These are phyloP conservation scores for Xylariaceae sp. DNA, from an alignment of 2,329 filamentous ascomycete species.

Conservation along the genomic window DNA sequence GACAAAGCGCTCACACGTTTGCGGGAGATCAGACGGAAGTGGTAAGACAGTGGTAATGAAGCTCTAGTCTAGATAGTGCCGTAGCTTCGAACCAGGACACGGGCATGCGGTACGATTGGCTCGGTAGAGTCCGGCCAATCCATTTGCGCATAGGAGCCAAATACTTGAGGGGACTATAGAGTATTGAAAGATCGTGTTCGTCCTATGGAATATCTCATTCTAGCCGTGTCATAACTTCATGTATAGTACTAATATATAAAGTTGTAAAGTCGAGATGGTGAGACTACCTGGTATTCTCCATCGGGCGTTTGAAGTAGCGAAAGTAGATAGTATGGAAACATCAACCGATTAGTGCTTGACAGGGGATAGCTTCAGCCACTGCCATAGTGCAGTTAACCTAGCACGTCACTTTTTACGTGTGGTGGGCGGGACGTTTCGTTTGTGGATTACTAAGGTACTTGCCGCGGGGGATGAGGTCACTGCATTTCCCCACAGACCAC, in stretches of 20 bases:
- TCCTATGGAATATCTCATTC: too few species aligned
- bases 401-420: not conserved
- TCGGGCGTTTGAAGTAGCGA: too few species aligned
- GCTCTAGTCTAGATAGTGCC: conserved; percentile 1
- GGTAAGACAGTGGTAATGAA: conserved; percentile 10
- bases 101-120: not conserved
- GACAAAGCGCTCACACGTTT: not conserved
- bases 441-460: conserved; percentile 16
- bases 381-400: too few species aligned
- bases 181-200: too few species aligned
- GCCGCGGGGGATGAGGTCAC: conserved; percentile 22
- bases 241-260: too few species aligned
- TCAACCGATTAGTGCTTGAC: not conserved
- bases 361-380: conserved; percentile 13
- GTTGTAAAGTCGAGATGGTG: too few species aligned
- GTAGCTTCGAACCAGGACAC: not conserved
- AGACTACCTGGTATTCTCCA: too few species aligned
- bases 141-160: too few species aligned
- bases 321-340: not conserved
- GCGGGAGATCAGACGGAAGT: not conserved
- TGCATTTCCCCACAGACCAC: not conserved
- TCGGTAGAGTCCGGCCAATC: too few species aligned
- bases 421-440: too few species aligned
- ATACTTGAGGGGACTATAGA: too few species aligned
- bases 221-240: too few species aligned